Base-by-base conservation (phyloP, 1,284 basidiomycete genomes). In the Sphaerobolus stellatus region DNA sequence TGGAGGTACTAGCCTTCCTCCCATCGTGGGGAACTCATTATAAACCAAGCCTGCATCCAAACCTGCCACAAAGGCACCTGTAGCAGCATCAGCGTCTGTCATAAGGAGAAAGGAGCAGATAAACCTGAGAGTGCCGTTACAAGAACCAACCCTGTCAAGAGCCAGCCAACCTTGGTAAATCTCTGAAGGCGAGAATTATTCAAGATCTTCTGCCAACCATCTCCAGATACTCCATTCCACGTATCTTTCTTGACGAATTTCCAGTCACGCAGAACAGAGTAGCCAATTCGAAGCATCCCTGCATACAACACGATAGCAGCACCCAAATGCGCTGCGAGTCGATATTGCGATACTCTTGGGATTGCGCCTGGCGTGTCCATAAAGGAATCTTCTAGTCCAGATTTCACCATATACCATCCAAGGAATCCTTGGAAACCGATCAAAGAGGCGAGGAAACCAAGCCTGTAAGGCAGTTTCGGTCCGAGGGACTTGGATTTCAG, bases 321-420 rank as follows among this genome's bases (percentile, higher is more conserved):
- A 16, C 90, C 89, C 13, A 99, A 81, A 71, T 99, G 97, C 25
- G 94, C 91, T 0, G 96, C 96, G 16, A 99, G 83, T 7, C 97
- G 82, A 72, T 99, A 99, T 69, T 99, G 97, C 31, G 92, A 95
- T 14, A 99, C 97, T 2, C 97, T 87, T 1, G 97, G 93, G 8
- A 94, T 87, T 13, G 87, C 84, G n/a, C 85, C 86, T 14, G 91
- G 90, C 18, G 80, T 88, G 11, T 85, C 81, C 73, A 97, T 78
- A 55, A 94, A 77, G 18, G 89, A 81, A 56, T 92, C 84, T 63
- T 94, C 90, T 11, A 99, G 77, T 1, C 97, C 97, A 9, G 93
- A 96, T 68, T 97, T 92, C 58, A 99, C 97, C 97, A 99, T 99
- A 78, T 97, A 97, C 97, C 97, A 99, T 27, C 97, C 97, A 20